Percentiles rank a stretch among this genome's conserved stretches.
Conservation (phyloP, 331 rosid genomes). For the Ulmus americana region DNA sequence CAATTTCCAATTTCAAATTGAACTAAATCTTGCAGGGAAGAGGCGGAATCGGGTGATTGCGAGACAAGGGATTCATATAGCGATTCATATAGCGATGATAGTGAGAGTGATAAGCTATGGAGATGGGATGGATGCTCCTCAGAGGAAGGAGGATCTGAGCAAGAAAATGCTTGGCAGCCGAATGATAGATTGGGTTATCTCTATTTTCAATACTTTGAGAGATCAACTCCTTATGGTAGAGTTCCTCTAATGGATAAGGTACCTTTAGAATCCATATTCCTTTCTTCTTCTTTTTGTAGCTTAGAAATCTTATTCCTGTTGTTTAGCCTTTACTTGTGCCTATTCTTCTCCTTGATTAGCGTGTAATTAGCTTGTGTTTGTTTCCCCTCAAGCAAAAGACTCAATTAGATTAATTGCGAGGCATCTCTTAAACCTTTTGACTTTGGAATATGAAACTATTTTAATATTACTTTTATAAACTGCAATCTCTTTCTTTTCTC, state of each 20-base stretch:
- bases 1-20: not conserved
- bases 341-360: slow-evolving; percentile 10
- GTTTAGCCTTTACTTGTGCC: slow-evolving; percentile 7
- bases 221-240: slow-evolving; percentile 88
- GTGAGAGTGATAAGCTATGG: slow-evolving; percentile 80
- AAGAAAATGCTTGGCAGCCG: slow-evolving; percentile 43
- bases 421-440: slow-evolving; percentile 34
- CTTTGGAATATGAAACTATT: slow-evolving; percentile 14
- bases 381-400: slow-evolving; percentile 5
- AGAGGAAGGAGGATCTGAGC: slow-evolving; percentile 82
- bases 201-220: slow-evolving; percentile 78
- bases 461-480: slow-evolving; percentile 2
- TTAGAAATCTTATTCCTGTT: not conserved
- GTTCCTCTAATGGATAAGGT: slow-evolving; percentile 98
- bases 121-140: slow-evolving; percentile 90
- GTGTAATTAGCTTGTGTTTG: slow-evolving; percentile 10
- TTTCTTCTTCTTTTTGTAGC: slow-evolving; percentile 11
- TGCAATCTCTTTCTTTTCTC: no score
- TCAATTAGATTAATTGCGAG: slow-evolving; percentile 18
- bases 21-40: slow-evolving; percentile 48
- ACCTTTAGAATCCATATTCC: not conserved
- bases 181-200: slow-evolving; percentile 72
- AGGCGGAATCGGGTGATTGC: slow-evolving; percentile 66
- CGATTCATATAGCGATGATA: slow-evolving; percentile 73
- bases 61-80: slow-evolving; percentile 80